Percentiles rank a stretch among this genome's conserved stretches.
Conservation (phyloP, 768 basidiomycete species). For the Trametes cingulata region DNA sequence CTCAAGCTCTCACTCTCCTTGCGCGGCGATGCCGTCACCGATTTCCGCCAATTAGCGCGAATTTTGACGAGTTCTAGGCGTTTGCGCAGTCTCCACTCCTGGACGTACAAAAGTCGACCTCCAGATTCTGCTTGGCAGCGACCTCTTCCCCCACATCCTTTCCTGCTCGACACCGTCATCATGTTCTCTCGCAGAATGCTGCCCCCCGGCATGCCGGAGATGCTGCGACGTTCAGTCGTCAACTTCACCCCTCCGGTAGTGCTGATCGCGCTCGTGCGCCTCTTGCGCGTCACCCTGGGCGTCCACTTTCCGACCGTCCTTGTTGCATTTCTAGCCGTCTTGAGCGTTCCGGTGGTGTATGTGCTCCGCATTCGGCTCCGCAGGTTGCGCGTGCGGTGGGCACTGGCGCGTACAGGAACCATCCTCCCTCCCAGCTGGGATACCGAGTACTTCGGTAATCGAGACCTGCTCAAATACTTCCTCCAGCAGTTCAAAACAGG, state of each 20-base stretch:
- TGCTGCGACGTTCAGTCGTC: neutral
- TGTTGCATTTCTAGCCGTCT: neutral
- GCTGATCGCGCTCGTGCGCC: neutral
- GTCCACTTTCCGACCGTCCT: neutral
- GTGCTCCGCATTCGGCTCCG: neutral
- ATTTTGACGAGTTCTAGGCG: too few relatives aligned
- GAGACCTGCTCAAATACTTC: conserved; percentile 34
- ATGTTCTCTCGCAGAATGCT: neutral
- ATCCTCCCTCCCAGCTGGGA: conserved; percentile 30
- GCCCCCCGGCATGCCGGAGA: neutral
- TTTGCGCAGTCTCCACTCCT: too few relatives aligned
- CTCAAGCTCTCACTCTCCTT: too few relatives aligned
- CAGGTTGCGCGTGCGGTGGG: neutral
- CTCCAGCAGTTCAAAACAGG: conserved; percentile 26
- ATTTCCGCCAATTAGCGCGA: too few relatives aligned
- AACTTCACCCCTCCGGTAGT: neutral
- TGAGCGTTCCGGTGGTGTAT: conserved; percentile 1
- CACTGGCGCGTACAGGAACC: neutral
- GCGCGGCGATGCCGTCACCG: too few relatives aligned
- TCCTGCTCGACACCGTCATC: too few relatives aligned
- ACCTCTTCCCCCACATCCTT: too few relatives aligned
- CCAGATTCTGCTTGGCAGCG: too few relatives aligned
- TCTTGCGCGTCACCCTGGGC: neutral
- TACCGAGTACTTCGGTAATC: conserved; percentile 35
- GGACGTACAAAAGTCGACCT: too few relatives aligned